Percentiles rank a stretch among this genome's conserved stretches.
Conservation (phyloP, 1,139 yeast species). For the Candida smagusa region DNA sequence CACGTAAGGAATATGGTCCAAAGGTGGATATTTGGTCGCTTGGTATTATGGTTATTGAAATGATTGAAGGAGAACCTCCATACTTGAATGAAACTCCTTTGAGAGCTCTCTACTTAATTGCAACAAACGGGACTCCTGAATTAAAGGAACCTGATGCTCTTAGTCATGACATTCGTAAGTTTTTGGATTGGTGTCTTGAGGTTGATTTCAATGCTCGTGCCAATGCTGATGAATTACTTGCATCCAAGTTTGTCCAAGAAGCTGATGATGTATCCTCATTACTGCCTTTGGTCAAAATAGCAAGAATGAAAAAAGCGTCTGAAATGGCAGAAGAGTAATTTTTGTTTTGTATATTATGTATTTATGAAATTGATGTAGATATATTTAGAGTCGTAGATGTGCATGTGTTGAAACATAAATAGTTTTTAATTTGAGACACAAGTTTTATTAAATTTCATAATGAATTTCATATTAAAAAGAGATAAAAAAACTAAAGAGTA, state of each 20-base stretch:
- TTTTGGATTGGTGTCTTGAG: constrained; percentile 75
- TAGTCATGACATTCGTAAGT: constrained; percentile 61
- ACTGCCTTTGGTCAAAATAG: constrained; percentile 86
- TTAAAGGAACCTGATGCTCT: constrained; percentile 85
- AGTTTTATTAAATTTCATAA: no score
- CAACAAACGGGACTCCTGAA: constrained; percentile 93
- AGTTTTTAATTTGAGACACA: background rate
- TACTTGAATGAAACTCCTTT: constrained; percentile 93
- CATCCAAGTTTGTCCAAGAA: constrained; percentile 65
- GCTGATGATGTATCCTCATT: constrained; percentile 74
- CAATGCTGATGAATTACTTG: constrained; percentile 69
- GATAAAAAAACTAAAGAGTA: no score
- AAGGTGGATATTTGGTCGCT: constrained; percentile 97
- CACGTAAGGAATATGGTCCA: constrained; percentile 92
- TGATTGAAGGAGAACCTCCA: constrained; percentile 99
- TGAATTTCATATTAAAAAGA: no score
- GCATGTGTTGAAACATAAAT: no score
- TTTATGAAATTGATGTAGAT: no score
- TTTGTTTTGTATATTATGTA: no score
- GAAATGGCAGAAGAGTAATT: constrained; percentile 39
- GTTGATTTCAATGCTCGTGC: constrained; percentile 86
- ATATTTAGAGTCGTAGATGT: no score
- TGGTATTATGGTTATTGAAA: constrained; percentile 96
- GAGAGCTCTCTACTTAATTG: constrained; percentile 85
- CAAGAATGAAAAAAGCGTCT: constrained; percentile 70